A percentile compares a stretch with the other conserved stretches of the same genome.
Evolutionary conservation across 345 rosid genomes (phyloP).

Genomic region (Sisymbrium altissimum): DNA sequence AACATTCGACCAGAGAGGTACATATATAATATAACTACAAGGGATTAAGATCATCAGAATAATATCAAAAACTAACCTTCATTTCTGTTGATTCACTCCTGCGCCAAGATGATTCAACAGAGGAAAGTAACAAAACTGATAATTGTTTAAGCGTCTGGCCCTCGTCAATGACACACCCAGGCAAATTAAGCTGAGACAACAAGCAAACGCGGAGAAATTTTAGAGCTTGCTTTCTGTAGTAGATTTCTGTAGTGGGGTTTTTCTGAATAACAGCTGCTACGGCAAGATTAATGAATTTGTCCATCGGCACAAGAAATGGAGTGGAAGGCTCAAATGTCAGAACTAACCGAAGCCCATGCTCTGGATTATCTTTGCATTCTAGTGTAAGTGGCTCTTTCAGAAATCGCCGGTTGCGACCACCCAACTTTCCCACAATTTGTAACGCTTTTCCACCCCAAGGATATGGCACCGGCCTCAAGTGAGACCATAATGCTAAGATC

Average conservation of each 20-base stretch:
- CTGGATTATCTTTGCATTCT: slow-evolving; percentile 97
- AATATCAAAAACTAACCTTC: slow-evolving; percentile 51
- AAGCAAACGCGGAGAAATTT: slow-evolving; percentile 86
- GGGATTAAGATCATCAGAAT: background rate
- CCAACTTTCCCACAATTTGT: slow-evolving; percentile 96
- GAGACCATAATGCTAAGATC: slow-evolving; percentile 96
- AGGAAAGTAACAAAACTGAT: slow-evolving; percentile 61
- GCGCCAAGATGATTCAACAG: slow-evolving; percentile 61
- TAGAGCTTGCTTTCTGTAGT: slow-evolving; percentile 81
- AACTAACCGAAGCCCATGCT: slow-evolving; percentile 93
- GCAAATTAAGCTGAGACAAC: slow-evolving; percentile 90
- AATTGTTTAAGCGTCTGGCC: slow-evolving; percentile 56
- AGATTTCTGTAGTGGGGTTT: slow-evolving; percentile 52
- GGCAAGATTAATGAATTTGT: slow-evolving; percentile 90
- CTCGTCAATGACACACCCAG: slow-evolving; percentile 74
- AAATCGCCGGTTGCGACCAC: slow-evolving; percentile 95
- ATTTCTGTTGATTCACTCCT: slow-evolving; percentile 70
- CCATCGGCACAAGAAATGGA: slow-evolving; percentile 95
- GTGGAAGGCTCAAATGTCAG: slow-evolving; percentile 94
- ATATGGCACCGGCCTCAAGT: slow-evolving; percentile 84
- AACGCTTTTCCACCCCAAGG: slow-evolving; percentile 93
- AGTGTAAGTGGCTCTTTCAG: slow-evolving; percentile 95
- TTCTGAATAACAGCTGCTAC: slow-evolving; percentile 76
- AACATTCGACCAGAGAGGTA: background rate
- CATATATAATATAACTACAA: background rate